phyloP scores from a whole-genome alignment of 768 basidiomycete genomes.

The Tricholoma flavovirens region DNA sequence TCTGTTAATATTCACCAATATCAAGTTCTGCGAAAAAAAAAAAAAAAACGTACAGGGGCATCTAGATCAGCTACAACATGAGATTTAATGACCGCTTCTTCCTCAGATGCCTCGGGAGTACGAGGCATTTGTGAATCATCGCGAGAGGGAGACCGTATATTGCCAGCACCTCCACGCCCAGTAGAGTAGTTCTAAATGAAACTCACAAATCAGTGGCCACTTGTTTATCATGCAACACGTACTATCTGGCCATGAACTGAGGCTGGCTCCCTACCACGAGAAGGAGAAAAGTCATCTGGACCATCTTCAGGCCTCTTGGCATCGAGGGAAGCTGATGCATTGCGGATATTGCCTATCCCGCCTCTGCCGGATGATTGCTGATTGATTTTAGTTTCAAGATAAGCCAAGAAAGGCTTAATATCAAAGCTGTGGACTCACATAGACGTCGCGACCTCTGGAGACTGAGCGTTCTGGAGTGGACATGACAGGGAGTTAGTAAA shows the following conservation, averaged over 20 bases:
- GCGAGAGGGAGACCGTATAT: conserved; percentile 75
- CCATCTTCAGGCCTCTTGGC: conserved; percentile 32
- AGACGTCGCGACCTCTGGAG: conserved; percentile 55
- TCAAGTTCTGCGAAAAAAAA: not conserved
- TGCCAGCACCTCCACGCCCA: conserved; percentile 82
- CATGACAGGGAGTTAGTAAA: conserved; percentile 14
- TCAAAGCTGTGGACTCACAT: conserved; percentile 33
- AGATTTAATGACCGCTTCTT: conserved; percentile 31
- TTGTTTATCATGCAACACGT: conserved; percentile 7
- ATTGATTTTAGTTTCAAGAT: not conserved
- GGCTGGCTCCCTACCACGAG: conserved; percentile 58
- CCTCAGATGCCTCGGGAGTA: conserved; percentile 27
- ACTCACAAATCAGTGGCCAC: conserved; percentile 6
- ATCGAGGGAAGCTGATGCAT: conserved; percentile 40
- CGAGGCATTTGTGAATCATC: conserved; percentile 25
- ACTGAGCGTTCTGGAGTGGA: conserved; percentile 37
- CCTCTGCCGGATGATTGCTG: conserved; percentile 62
- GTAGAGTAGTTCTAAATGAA: conserved; percentile 39
- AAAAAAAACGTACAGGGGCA: conserved; percentile 28
- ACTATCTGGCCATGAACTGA: conserved; percentile 28
- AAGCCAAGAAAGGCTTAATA: conserved; percentile 2
- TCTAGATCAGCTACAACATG: conserved; percentile 26
- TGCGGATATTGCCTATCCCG: conserved; percentile 63
- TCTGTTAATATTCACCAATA: not conserved
- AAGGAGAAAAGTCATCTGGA: conserved; percentile 49